These are phyloP conservation scores for Lachnellula hyalina DNA, from an alignment of 2,329 filamentous ascomycete genomes.

Conservation along the genomic window DNA sequence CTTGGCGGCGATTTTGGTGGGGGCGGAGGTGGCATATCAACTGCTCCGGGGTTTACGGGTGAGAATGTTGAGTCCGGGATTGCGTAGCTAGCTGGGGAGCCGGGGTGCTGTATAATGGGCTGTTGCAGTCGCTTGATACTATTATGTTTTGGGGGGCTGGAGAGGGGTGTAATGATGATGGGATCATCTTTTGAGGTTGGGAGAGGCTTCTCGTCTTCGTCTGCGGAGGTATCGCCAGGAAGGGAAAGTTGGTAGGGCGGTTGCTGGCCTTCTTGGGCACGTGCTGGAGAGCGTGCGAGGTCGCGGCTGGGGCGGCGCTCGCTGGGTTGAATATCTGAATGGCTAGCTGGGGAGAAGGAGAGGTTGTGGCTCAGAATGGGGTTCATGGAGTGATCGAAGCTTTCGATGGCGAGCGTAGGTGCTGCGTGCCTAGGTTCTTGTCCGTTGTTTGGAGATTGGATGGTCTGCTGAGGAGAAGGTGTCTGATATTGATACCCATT, in stretches of 20 bases:
- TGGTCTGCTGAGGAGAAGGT: neutral
- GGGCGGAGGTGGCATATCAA: slow-evolving; percentile 21
- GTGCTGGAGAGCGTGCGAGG: slow-evolving; percentile 28
- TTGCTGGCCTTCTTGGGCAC: slow-evolving; percentile 24
- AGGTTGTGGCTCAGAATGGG: neutral
- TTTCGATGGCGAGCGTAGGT: neutral
- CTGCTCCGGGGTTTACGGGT: slow-evolving; percentile 19
- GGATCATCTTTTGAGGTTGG: slow-evolving; percentile 9
- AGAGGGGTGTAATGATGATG: neutral
- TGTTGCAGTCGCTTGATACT: slow-evolving; percentile 17
- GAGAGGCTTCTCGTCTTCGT: slow-evolving; percentile 11
- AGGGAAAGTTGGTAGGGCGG: slow-evolving; percentile 29
- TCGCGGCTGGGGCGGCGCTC: slow-evolving; percentile 17
- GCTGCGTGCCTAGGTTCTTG: neutral
- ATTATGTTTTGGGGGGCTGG: neutral
- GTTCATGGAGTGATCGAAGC: neutral
- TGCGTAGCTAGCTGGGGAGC: slow-evolving; percentile 23
- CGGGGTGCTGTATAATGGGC: slow-evolving; percentile 21
- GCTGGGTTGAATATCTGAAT: neutral
- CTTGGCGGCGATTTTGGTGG: slow-evolving; percentile 16
- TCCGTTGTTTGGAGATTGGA: neutral
- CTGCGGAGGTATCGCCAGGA: slow-evolving; percentile 13
- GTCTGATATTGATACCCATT: neutral
- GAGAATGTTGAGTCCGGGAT: slow-evolving; percentile 21
- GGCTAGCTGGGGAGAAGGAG: neutral